Percentiles rank a stretch among this genome's conserved stretches.
phyloP scores from a whole-genome alignment of 225 moss, liverwort and hornwort genomes.

The Climacium dendroides region DNA sequence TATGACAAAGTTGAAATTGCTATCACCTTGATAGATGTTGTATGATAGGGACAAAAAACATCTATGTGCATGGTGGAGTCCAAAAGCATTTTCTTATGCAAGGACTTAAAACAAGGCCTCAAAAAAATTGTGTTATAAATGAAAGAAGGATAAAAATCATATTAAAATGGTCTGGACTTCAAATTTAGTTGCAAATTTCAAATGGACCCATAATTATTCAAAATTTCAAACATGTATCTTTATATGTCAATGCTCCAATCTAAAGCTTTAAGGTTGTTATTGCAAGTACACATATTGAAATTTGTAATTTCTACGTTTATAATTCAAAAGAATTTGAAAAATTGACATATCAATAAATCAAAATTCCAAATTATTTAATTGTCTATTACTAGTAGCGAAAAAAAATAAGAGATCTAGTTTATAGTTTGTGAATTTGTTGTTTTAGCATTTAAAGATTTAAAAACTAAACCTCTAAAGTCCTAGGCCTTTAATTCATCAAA shows the following conservation, averaged over 20 bases:
- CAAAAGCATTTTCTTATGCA: accelerated
- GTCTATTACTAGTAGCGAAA: accelerated
- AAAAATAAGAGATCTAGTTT: accelerated
- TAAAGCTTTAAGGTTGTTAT: background rate
- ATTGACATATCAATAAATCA: background rate
- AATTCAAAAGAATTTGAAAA: background rate
- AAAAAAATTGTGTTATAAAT: background rate
- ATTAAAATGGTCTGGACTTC: background rate
- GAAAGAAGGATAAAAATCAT: background rate
- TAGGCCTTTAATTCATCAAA: background rate
- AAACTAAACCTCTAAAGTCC: accelerated
- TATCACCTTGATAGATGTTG: background rate
- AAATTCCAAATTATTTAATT: background rate
- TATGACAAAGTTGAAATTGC: background rate
- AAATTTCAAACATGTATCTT: background rate
- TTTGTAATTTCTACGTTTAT: background rate
- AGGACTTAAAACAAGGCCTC: accelerated
- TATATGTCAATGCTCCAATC: accelerated
- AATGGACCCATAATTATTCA: background rate
- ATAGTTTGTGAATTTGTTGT: background rate
- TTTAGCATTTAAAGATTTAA: background rate
- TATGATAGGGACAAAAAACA: background rate
- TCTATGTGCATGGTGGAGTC: accelerated
- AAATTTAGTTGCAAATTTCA: background rate
- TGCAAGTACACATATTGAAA: background rate